phyloP scores from a whole-genome alignment of 31 red algal species.

The Bonnemaisonia californica region DNA sequence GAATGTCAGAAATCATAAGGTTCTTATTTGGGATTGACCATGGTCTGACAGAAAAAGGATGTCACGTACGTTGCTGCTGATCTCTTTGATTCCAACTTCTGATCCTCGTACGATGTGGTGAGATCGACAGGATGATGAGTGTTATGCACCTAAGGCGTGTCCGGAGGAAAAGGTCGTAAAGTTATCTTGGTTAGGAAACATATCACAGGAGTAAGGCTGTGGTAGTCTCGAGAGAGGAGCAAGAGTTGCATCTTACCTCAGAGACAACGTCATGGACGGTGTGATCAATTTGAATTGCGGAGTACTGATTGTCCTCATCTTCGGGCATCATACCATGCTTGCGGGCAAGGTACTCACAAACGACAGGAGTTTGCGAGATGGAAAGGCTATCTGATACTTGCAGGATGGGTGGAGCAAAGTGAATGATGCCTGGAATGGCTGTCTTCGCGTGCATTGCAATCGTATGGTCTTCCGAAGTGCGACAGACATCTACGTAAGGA shows the following conservation, averaged over 20 bases:
- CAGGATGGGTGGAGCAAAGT: conserved; percentile 30
- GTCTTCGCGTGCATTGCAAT: background rate
- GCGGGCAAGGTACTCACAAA: conserved; percentile 16
- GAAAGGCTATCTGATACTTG: conserved; percentile 13
- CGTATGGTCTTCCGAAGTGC: background rate
- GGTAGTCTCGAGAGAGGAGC: no score
- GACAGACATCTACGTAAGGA: conserved; percentile 19
- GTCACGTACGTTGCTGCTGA: background rate
- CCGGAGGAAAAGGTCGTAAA: no score
- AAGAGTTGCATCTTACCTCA: conserved; percentile 14
- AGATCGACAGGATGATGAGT: conserved; percentile 31
- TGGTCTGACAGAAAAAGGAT: background rate
- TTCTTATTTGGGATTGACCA: background rate
- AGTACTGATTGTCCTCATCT: conserved; percentile 1
- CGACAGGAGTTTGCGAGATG: conserved; percentile 14
- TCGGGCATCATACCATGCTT: conserved; percentile 26
- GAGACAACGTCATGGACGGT: conserved; percentile 6
- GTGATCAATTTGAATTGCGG: conserved; percentile 13
- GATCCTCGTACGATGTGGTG: conserved; percentile 9
- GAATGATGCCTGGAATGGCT: conserved; percentile 1
- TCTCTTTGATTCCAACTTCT: background rate
- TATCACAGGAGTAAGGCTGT: no score
- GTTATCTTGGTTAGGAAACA: no score
- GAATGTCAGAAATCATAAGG: no score
- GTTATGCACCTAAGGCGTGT: background rate